Evolutionary conservation across 2,329 filamentous ascomycete species (phyloP).

Genomic region (Xylariaceae sp.): DNA sequence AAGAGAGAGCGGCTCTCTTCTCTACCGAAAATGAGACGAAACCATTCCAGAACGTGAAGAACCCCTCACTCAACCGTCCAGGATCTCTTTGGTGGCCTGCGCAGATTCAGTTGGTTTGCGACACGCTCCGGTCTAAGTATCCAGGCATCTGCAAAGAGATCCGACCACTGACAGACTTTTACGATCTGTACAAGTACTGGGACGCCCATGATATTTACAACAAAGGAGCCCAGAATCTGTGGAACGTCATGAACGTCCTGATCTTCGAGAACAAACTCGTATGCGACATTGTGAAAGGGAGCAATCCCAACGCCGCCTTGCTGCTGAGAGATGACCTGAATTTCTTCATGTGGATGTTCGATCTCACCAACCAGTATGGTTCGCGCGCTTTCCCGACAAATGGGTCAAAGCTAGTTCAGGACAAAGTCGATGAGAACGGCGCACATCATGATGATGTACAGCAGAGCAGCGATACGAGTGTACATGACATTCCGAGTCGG

Average conservation of each 20-base stretch:
- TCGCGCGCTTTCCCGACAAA: no score
- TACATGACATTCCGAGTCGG: no score
- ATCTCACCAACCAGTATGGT: no score
- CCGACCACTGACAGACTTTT: slow-evolving; percentile 28
- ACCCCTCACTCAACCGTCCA: slow-evolving; percentile 29
- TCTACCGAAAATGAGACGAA: slow-evolving; percentile 36
- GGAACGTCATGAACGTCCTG: slow-evolving; percentile 43
- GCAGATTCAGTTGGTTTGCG: slow-evolving; percentile 31
- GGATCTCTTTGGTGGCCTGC: slow-evolving; percentile 38
- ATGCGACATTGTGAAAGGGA: not conserved
- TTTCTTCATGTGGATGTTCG: no score
- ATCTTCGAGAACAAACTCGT: slow-evolving; percentile 39
- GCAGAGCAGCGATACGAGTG: no score
- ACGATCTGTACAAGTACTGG: slow-evolving; percentile 47
- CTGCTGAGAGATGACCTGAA: no score
- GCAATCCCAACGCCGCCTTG: no score
- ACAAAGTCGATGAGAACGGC: no score
- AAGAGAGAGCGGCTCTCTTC: slow-evolving; percentile 33
- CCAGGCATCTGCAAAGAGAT: slow-evolving; percentile 16
- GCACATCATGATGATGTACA: no score
- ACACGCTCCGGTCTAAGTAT: slow-evolving; percentile 17
- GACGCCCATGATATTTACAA: slow-evolving; percentile 47
- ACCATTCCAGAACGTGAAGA: slow-evolving; percentile 30
- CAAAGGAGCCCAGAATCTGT: slow-evolving; percentile 47
- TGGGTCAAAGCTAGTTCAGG: no score